These are phyloP conservation scores for Aspergillus persii DNA, from an alignment of 2,329 filamentous ascomycete species.

Conservation along the genomic window DNA sequence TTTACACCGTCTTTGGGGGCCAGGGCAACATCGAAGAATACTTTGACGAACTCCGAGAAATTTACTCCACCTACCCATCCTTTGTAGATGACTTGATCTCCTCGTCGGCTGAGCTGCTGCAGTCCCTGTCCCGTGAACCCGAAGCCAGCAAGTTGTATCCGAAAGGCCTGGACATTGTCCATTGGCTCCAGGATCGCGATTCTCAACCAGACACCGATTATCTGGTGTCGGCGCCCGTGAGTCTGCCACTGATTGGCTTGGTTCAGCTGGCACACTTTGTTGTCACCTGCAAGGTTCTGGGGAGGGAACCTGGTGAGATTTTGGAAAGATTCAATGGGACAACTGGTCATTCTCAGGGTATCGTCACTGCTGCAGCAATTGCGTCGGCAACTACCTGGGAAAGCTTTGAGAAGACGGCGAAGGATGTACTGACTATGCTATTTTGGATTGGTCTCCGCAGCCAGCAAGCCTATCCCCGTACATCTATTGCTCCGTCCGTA, in stretches of 20 bases:
- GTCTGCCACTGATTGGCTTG: slow-evolving; percentile 90
- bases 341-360: slow-evolving; percentile 94
- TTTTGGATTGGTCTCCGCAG: slow-evolving; percentile 99
- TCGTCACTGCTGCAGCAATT: slow-evolving; percentile 89
- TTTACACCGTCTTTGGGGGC: slow-evolving; percentile 94
- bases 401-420: slow-evolving; percentile 76
- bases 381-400: slow-evolving; percentile 92
- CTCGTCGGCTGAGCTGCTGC: slow-evolving; percentile 80
- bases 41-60: slow-evolving; percentile 91
- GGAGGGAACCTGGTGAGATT: slow-evolving; percentile 83
- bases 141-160: slow-evolving; percentile 92
- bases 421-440: slow-evolving; percentile 81
- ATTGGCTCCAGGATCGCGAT: slow-evolving; percentile 87
- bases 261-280: slow-evolving; percentile 95
- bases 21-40: slow-evolving; percentile 99
- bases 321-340: slow-evolving; percentile 81
- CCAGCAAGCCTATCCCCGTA: slow-evolving; percentile 94
- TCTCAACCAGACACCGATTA: slow-evolving; percentile 92
- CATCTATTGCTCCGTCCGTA: slow-evolving; percentile 85
- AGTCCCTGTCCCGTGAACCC: slow-evolving; percentile 76
- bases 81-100: slow-evolving; percentile 85
- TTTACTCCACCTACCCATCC: slow-evolving; percentile 86
- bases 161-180: slow-evolving; percentile 93
- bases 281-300: slow-evolving; percentile 88
- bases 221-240: slow-evolving; percentile 89